Base-by-base conservation (phyloP, 2,329 filamentous ascomycete species). In the Xylariaceae sp. region DNA sequence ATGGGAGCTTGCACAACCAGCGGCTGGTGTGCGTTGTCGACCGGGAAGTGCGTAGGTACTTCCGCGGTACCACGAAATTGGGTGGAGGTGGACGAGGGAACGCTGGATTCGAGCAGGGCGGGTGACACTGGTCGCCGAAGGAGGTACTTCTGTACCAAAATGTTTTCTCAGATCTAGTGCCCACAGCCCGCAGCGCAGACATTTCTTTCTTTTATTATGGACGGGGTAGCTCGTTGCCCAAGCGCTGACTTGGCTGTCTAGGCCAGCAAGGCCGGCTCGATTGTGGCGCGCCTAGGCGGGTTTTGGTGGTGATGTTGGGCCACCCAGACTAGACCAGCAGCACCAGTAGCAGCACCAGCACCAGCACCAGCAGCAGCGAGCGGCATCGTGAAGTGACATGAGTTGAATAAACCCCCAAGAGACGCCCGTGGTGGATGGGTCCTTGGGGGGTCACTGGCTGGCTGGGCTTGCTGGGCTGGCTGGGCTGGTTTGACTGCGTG, bases 41-140 rank as follows among this genome's bases (percentile, higher is more conserved):
- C 61, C 64, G 67, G 65, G 64, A 65, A 57, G 67, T 63, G 63
- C 63, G 62, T 59, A 67, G 63, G 69, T 71, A 71, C 69, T 65
- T 70, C 59, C 59, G 59, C 59, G 60, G 65, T 68, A 68, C 65
- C 54, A 60, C 54, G 64, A 66, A 63, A 67, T 68, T 70, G 67
- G 64, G 60, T 66, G 65, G 63, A 62, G 60, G 57, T 57, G 59
- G 59, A 56, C 60, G 63, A 57, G 59, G 61, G 54, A 57, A 61
- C 50, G 55, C 48, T 53, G 51, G 62, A 61, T 64, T 62, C 56
- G 64, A 65, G 54, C 57, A 67, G 63, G 64, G 63, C 61, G 65
- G 66, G 63, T 65, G 62, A 62, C 64, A 64, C 64, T 62, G 67
- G 63, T 64, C 57, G 57, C 57, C 62, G 60, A 64, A 58, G 63